Evolutionary conservation across 1,284 basidiomycete genomes (phyloP).

Genomic region (Porogramme epimiltina): DNA sequence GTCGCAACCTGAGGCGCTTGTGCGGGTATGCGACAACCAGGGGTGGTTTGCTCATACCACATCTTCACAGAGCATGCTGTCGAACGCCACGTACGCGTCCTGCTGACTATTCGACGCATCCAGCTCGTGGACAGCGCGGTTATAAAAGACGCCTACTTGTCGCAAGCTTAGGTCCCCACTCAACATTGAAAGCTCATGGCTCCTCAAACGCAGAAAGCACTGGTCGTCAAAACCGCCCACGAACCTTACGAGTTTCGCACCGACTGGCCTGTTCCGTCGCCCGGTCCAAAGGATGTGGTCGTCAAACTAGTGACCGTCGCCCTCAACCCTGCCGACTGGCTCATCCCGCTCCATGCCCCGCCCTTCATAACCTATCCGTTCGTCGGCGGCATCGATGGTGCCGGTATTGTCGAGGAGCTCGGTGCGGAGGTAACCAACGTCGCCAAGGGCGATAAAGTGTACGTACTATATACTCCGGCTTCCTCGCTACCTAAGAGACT

Average conservation of each 20-base stretch:
- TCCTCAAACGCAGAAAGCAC: conserved; percentile 5
- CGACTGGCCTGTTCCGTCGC: background rate
- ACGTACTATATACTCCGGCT: no score
- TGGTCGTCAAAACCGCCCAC: background rate
- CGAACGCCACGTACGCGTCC: no score
- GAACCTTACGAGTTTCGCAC: background rate
- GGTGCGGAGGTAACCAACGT: conserved; percentile 43
- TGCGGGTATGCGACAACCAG: no score
- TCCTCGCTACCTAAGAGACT: no score
- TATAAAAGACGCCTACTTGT: no score
- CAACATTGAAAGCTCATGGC: no score
- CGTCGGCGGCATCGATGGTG: conserved; percentile 46
- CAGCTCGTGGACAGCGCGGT: no score
- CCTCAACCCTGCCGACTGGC: conserved; percentile 34
- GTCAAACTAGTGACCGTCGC: background rate
- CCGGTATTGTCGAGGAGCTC: conserved; percentile 46
- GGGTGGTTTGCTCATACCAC: no score
- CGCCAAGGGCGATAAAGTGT: conserved; percentile 52
- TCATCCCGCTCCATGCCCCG: conserved; percentile 30
- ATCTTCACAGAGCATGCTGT: no score
- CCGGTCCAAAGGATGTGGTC: background rate
- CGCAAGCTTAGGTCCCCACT: no score
- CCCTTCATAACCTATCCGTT: conserved; percentile 32
- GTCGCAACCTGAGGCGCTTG: no score
- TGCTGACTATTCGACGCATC: no score